Base-by-base conservation (phyloP, 345 rosid genomes). In the Euphorbia pulcherrima region DNA sequence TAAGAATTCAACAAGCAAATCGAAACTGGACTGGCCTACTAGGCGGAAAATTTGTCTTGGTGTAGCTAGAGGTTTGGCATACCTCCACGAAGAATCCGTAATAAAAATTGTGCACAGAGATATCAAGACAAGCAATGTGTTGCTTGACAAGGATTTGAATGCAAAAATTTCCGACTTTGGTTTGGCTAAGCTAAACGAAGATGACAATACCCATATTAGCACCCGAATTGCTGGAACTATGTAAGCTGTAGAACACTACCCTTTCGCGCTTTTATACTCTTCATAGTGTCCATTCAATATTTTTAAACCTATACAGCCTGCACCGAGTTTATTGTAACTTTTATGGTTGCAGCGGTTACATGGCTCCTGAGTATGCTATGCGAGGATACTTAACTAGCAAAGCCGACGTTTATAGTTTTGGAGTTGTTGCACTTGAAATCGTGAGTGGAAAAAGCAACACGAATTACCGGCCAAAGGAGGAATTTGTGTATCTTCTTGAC, bases 111-210 rank as follows among this genome's bases (percentile, higher is more conserved):
- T 92, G 75, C 98, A 92, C 69, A 81, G 98, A 76, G 98, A 92
- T 84, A 90, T 90, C 64, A 92, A 92, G 85, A 83, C 92, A 7
- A 88, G 97, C 80, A 90, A 92, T 44, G 92, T 92, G 69, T 80
- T 92, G 74, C 92, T 92, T 29, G 96, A 92, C 63, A 87, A 86
- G 78, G 83, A 89, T 74, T 80, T 89, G 39, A 85, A 84, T 67
- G 88, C 97, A 3, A 92, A 92, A 75, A 92, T 92, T 70, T 92
- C 98, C 30, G 96, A 92, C 74, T 92, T 92, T 68, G 98, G 98
- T 72, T 65, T 92, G 74, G 96, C 98, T 21, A 92, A 88, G 87
- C 84, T 92, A 8, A 82, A 82, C 47, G 94, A 92, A 69, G 97
- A 87, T 69, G 96, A 82, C 40, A 78, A 84, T 69, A 85, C 92